Evolutionary conservation across 139 green algal genomes (phyloP), one percentile per base, ranked within the genome.

Genomic region (Asterochloris erici): DNA sequence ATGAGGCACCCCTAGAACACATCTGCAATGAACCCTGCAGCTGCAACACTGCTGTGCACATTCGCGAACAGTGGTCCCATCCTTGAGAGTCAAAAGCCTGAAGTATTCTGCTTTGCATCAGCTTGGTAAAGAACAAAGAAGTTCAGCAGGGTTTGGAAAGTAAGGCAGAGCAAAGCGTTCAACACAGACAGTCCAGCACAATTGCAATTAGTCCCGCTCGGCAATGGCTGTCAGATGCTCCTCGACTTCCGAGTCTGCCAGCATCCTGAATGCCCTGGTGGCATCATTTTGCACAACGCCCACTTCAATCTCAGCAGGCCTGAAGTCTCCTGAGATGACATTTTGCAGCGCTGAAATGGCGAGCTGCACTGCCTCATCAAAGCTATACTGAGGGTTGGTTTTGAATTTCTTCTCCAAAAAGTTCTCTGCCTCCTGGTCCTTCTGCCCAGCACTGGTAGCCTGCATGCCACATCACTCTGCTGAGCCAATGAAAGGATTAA

Each of bases 341-440:
- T 86, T 91, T 89, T 99, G 96, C 77, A 98, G 87, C 12, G 93
- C 90, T 9, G 86, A 81, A 74, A 99, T 98, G 71, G 96, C 96
- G 26, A 91, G 91, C 82, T 94, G 91, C 26, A 95, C 87, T 10
- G 90, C 86, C 73, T 95, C 92, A 14, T 95, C 91, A 71, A 93
- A 93, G 24, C n/a, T 88, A 28, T 93, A 84, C 38, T 87, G 27
- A 16, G 88, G 79, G 11, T 84, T 85, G 68, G 61, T 79, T 76
- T 97, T 98, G 79, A 98, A 83, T 85, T 97, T 96, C 91, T 99
- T 99, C 89, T 99, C 97, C 69, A 99, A 83, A 81, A 94, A 93
- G 82, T 97, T 99, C 12, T 92, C 92, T 0, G 95, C 96, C 88
- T 99, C 96, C 73, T 96, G 96, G 83, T 99, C 97, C 90, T 99